phyloP scores from a whole-genome alignment of 257 asterid species.

The Capsicum pubescens region DNA sequence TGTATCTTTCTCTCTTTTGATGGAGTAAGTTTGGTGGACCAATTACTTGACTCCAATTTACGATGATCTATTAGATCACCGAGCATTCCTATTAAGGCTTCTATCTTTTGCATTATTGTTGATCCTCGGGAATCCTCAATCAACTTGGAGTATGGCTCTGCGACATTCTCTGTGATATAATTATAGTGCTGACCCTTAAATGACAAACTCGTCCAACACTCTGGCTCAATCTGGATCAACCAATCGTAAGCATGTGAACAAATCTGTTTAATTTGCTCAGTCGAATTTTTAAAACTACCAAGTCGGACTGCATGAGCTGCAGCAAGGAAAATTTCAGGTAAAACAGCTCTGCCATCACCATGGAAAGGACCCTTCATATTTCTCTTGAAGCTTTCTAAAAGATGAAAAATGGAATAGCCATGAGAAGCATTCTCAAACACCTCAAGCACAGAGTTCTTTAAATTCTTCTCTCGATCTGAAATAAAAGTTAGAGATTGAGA shows the following conservation, averaged over 20 bases:
- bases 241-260: conserved; percentile 72
- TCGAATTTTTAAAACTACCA: conserved; percentile 53
- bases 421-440: conserved; percentile 65
- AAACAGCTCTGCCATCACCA: conserved; percentile 77
- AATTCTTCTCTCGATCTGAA: conserved; percentile 78
- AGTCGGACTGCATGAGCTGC: conserved; percentile 77
- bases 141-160: conserved; percentile 65
- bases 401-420: conserved; percentile 87
- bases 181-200: conserved; percentile 74
- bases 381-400: conserved; percentile 79
- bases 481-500: conserved; percentile 67
- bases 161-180: conserved; percentile 62
- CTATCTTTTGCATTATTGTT: conserved; percentile 81
- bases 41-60: conserved; percentile 50
- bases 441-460: conserved; percentile 52
- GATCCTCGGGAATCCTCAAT: conserved; percentile 72
- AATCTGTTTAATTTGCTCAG: conserved; percentile 73
- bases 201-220: conserved; percentile 65
- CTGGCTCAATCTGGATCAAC: conserved; percentile 68
- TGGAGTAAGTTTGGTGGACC: conserved; percentile 75
- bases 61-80: conserved; percentile 58
- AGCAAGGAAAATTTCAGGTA: conserved; percentile 69
- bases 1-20: conserved; percentile 63
- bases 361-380: conserved; percentile 78
- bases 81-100: conserved; percentile 62